Evolutionary conservation across 208 protist species (phyloP).

Genomic region (Porcisia hertigi): DNA sequence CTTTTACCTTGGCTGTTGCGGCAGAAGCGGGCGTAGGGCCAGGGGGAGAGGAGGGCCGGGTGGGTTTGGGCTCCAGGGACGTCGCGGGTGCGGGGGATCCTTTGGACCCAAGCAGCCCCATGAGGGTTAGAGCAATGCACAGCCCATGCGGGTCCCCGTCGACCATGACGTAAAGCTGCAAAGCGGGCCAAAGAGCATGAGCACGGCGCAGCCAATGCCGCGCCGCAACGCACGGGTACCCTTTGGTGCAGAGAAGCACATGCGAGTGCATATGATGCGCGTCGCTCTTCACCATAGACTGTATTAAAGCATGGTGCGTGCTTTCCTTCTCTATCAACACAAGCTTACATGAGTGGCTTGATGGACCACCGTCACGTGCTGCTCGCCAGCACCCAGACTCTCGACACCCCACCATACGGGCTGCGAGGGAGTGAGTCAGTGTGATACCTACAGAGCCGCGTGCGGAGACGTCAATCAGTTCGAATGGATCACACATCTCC

Average conservation of each 20-base stretch:
- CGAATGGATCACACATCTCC: conserved; percentile 15
- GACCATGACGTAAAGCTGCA: conserved; percentile 63
- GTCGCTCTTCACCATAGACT: conserved; percentile 2
- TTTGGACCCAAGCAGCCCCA: conserved; percentile 35
- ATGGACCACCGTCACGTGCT: neutral
- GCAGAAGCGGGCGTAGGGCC: neutral
- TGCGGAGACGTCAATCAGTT: conserved; percentile 14
- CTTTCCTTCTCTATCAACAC: conserved; percentile 87
- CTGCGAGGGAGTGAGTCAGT: conserved; percentile 18
- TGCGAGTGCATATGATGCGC: neutral
- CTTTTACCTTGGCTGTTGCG: neutral
- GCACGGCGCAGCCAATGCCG: conserved; percentile 51
- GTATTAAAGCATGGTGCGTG: conserved; percentile 44
- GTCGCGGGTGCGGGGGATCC: neutral
- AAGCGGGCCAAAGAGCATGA: conserved; percentile 39
- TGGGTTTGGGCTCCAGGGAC: neutral
- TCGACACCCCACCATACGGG: conserved; percentile 19
- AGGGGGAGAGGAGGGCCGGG: neutral
- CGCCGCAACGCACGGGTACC: conserved; percentile 75
- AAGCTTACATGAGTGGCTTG: conserved; percentile 17
- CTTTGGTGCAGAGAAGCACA: conserved; percentile 68
- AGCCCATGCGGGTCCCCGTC: conserved; percentile 87
- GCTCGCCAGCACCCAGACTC: neutral
- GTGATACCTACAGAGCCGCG: conserved; percentile 11
- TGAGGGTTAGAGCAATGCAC: conserved; percentile 63